A percentile compares a stretch with the other conserved stretches of the same genome.
phyloP scores from a whole-genome alignment of 148 eudicot species.

The Arctostaphylos glauca region DNA sequence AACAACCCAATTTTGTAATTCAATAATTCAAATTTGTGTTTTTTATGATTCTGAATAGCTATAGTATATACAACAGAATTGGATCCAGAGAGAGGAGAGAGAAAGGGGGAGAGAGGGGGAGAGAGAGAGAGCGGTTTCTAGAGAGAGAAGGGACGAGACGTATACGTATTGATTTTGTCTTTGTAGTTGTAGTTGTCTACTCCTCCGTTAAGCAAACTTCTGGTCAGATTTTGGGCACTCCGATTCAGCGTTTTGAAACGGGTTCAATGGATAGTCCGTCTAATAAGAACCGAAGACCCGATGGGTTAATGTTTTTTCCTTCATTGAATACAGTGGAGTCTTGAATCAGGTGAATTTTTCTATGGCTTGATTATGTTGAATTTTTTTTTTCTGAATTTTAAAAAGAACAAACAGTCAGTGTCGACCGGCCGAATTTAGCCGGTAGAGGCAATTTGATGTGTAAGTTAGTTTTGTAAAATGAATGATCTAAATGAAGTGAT shows the following conservation, averaged over 20 bases:
- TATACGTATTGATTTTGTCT: background rate
- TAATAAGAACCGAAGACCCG: no score
- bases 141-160: constrained; percentile 1
- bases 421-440: no score
- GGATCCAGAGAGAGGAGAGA: background rate
- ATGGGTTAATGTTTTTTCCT: no score
- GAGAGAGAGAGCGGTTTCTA: background rate
- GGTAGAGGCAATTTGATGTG: no score
- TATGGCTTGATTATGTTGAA: no score
- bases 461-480: no score
- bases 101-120: background rate
- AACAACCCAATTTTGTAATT: background rate
- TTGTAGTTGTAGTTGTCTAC: background rate
- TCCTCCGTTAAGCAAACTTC: background rate
- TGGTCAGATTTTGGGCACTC: background rate
- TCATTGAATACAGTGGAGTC: no score
- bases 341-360: no score
- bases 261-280: no score
- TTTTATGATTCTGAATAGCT: background rate
- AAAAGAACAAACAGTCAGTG: no score
- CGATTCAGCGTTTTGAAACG: background rate
- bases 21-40: background rate
- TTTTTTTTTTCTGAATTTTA: no score
- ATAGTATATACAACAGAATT: background rate
- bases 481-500: no score